Evolutionary conservation across 805 yeast species (phyloP).

Genomic region (Saturnispora saitoi): DNA sequence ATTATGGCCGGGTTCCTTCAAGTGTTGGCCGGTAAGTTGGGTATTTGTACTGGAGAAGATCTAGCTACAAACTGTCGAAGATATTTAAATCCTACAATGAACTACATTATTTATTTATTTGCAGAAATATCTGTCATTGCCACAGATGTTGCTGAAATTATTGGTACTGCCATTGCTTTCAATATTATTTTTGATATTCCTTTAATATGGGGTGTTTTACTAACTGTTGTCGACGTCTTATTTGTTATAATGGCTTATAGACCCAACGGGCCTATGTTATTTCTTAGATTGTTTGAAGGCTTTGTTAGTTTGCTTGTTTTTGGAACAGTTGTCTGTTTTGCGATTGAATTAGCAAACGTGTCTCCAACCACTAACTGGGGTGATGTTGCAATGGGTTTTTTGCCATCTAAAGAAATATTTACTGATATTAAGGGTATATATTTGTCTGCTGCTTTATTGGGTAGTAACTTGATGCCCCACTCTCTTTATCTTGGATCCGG

Average conservation of each 20-base stretch:
- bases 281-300: constrained; percentile 72
- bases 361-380: constrained; percentile 42
- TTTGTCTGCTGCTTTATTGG: constrained; percentile 75
- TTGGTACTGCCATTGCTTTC: constrained; percentile 93
- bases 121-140: constrained; percentile 92
- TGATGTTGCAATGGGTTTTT: constrained; percentile 65
- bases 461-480: constrained; percentile 96
- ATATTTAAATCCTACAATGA: constrained; percentile 57
- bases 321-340: constrained; percentile 80
- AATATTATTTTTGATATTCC: constrained; percentile 79
- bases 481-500: constrained; percentile 83
- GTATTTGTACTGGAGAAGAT: constrained; percentile 91
- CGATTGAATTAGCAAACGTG: constrained; percentile 66
- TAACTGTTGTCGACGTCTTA: constrained; percentile 81
- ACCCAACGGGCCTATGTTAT: constrained; percentile 71
- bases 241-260: constrained; percentile 81
- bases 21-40: constrained; percentile 75
- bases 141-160: constrained; percentile 93
- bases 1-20: constrained; percentile 83
- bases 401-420: constrained; percentile 37
- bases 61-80: constrained; percentile 79
- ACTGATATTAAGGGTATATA: constrained; percentile 62
- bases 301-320: constrained; percentile 71
- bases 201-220: constrained; percentile 68
- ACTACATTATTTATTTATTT: constrained; percentile 55